Evolutionary conservation across 371 early-diverging fungal genomes (phyloP).

Genomic region (Batrachochytrium dendrobatidis): DNA sequence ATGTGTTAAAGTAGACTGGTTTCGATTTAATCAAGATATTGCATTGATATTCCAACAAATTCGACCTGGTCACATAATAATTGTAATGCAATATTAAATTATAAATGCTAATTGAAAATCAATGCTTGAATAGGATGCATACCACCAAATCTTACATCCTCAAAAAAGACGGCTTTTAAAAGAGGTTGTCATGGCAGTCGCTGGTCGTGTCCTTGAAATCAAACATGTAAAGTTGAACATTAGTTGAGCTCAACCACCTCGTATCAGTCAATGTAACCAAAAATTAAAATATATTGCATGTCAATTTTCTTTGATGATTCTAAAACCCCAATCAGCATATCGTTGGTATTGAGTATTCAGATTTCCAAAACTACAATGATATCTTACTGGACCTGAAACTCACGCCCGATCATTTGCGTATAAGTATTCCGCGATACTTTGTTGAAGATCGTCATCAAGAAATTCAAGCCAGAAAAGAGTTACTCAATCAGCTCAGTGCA

Average conservation of each 20-base stretch:
- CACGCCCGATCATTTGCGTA: slow-evolving; percentile 36
- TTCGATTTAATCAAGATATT: not conserved
- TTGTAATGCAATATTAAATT: not conserved
- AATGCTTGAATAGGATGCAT: slow-evolving; percentile 26
- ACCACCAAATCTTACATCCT: slow-evolving; percentile 49
- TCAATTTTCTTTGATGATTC: not conserved
- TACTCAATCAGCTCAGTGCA: slow-evolving; percentile 35
- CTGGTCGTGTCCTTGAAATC: slow-evolving; percentile 43
- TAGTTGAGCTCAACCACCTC: too few species aligned
- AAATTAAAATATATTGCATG: not conserved
- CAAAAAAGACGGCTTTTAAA: slow-evolving; percentile 45
- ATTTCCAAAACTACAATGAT: slow-evolving; percentile 37
- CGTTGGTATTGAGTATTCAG: slow-evolving; percentile 39
- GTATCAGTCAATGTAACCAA: not conserved
- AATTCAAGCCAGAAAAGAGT: slow-evolving; percentile 11
- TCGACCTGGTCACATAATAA: not conserved
- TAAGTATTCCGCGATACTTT: slow-evolving; percentile 39
- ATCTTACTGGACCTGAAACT: slow-evolving; percentile 44
- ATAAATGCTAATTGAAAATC: too few species aligned
- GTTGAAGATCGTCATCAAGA: slow-evolving; percentile 37
- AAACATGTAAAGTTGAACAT: slow-evolving; percentile 32
- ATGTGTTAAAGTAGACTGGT: not conserved
- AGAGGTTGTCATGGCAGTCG: slow-evolving; percentile 37
- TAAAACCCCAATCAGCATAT: slow-evolving; percentile 28
- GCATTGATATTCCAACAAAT: not conserved